Conservation (phyloP, 2,329 filamentous ascomycete genomes). For the Meredithiella fracta region DNA sequence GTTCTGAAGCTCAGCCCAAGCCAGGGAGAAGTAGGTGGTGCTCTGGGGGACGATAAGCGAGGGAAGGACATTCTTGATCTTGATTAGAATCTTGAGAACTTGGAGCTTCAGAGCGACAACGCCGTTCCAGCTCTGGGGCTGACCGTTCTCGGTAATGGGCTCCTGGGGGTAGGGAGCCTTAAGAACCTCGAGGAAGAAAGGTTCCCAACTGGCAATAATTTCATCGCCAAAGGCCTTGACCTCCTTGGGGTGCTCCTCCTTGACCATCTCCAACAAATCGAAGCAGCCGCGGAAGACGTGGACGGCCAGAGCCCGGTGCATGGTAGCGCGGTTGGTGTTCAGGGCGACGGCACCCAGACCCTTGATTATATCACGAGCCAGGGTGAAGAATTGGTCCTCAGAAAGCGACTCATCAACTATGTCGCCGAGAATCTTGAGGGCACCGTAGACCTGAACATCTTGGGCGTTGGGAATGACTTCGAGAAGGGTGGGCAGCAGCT, state of each 20-base stretch:
- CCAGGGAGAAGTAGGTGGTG: slow-evolving; percentile 63
- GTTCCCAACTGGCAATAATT: slow-evolving; percentile 66
- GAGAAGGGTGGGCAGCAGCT: slow-evolving; percentile 65
- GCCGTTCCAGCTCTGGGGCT: slow-evolving; percentile 60
- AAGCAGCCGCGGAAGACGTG: slow-evolving; percentile 85
- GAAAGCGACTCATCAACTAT: slow-evolving; percentile 86
- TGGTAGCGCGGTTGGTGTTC: slow-evolving; percentile 55
- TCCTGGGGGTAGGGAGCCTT: slow-evolving; percentile 59
- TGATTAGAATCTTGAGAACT: slow-evolving; percentile 84
- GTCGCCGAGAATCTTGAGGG: slow-evolving; percentile 73
- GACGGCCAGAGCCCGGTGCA: slow-evolving; percentile 68
- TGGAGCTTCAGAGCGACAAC: slow-evolving; percentile 79
- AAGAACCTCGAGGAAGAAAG: slow-evolving; percentile 69
- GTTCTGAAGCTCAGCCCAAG: slow-evolving; percentile 72
- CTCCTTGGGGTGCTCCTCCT: slow-evolving; percentile 75
- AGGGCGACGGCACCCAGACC: slow-evolving; percentile 69
- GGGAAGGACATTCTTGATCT: slow-evolving; percentile 71
- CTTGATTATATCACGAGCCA: slow-evolving; percentile 71
- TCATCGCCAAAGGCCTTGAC: slow-evolving; percentile 85
- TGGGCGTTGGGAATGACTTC: slow-evolving; percentile 58
- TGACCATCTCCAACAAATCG: slow-evolving; percentile 89
- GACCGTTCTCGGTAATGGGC: slow-evolving; percentile 26
- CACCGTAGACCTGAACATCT: slow-evolving; percentile 72
- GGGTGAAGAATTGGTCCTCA: slow-evolving; percentile 86
- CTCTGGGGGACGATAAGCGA: slow-evolving; percentile 69